Base-by-base conservation (phyloP, 2,329 filamentous ascomycete species). In the Juglanconis juglandina region DNA sequence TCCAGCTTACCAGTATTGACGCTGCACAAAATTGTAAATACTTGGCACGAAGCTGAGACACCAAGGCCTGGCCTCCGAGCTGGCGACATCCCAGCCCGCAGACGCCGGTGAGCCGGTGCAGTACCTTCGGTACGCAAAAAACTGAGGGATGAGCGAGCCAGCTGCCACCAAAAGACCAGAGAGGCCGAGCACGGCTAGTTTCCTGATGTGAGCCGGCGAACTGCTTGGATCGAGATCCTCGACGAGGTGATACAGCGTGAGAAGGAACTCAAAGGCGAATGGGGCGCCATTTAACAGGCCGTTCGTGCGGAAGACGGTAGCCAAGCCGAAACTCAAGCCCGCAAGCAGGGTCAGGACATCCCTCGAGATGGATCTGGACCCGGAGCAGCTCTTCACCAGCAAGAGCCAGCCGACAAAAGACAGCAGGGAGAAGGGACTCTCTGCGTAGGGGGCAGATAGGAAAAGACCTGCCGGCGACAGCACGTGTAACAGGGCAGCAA, bases 1-100 rank as follows among this genome's bases (percentile, higher is more conserved):
- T 17, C 8, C 56, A 14, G 74, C 86, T 73, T 81, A 96, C 93
- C 95, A 99, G 74, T 99, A 98, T 68, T 90, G 80, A 50, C 81
- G 81, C 71, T 99, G 95, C 2, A 98, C 94, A 79, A 90, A 98
- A 0, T 86, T 82, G 75, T 96, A 98, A 62, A 99, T 93, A 71
- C 92, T 96, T 4, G 95, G 95, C 11, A 93, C 64, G n/a, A 76
- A 72, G 17, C 78, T 80, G 24, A 74, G 71, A 72, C 95, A 99
- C 95, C 95, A 99, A 4, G 86, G 83, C 59, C 90, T 78, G 57
- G 77, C 62, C 44, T 68, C 4, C 14, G 44, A n/a, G 44, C 44
- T n/a, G n/a, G 44, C 69, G 60, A 69, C 69, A 7, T 67, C 35
- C 52, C 42, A 32, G 10, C 30, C 48, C 67, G 48, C 70, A 68